Evolutionary conservation across 2,329 filamentous ascomycete species (phyloP).

Genomic region (Pseudogymnoascus sp.): DNA sequence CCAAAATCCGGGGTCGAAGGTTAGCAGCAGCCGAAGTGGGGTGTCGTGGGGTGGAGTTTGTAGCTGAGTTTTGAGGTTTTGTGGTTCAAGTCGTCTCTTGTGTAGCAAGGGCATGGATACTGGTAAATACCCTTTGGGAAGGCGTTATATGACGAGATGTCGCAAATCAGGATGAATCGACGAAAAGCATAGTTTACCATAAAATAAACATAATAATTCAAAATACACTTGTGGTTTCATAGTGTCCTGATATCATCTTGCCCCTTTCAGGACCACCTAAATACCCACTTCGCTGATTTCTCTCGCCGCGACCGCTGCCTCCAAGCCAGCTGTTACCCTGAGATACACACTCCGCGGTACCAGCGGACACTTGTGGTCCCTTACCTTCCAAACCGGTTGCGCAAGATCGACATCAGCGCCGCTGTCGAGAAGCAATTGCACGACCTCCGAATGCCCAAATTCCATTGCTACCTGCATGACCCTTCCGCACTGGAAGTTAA

Average conservation of each 20-base stretch:
- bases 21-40: no score
- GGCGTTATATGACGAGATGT: not conserved
- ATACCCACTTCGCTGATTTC: not conserved
- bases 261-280: not conserved
- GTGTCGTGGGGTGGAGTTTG: no score
- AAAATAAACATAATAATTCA: not conserved
- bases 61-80: no score
- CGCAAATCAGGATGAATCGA: no score
- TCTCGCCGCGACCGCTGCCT: not conserved
- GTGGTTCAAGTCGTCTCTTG: no score
- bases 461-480: not conserved
- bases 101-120: no score
- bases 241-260: not conserved
- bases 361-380: not conserved
- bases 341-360: not conserved
- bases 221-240: not conserved
- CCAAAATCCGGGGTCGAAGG: no score
- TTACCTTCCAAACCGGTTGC: not conserved
- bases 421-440: not conserved
- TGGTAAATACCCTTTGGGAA: not conserved
- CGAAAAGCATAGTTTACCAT: not conserved
- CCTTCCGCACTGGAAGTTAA: not conserved
- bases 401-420: not conserved
- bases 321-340: not conserved
- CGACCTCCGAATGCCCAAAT: not conserved